Percentiles rank a stretch among this genome's conserved stretches.
These are phyloP conservation scores for Colletotrichum magnum DNA, from an alignment of 2,329 filamentous ascomycete species.

Conservation along the genomic window DNA sequence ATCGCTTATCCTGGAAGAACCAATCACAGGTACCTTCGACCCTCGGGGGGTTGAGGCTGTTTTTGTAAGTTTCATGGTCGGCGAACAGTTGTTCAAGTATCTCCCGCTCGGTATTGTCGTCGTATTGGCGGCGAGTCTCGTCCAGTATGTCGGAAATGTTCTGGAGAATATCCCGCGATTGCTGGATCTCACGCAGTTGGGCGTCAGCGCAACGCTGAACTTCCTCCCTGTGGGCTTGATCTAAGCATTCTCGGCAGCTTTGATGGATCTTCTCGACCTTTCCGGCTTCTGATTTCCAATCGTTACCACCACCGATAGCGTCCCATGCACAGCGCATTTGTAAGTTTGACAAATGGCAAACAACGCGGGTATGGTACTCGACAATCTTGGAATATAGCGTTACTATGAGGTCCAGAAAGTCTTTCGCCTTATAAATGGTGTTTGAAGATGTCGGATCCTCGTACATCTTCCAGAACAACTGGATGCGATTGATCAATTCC, in stretches of 20 bases:
- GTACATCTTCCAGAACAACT: background rate
- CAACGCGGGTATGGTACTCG: background rate
- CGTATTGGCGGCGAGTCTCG: background rate
- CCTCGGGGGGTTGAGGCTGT: conserved; percentile 44
- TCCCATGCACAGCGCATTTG: background rate
- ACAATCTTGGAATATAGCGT: background rate
- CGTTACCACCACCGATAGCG: background rate
- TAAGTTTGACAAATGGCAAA: background rate
- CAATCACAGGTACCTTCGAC: conserved; percentile 52
- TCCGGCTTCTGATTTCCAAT: background rate
- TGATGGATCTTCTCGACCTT: background rate
- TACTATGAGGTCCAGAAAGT: no score
- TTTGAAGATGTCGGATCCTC: background rate
- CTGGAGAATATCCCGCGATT: background rate
- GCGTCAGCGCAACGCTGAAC: no score
- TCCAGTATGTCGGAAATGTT: background rate
- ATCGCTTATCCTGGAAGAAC: conserved; percentile 48
- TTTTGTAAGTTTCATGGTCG: conserved; percentile 44
- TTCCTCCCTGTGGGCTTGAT: no score
- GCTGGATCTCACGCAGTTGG: background rate
- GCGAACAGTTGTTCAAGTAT: background rate
- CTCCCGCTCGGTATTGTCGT: background rate
- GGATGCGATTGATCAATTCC: background rate
- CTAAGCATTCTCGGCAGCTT: no score
- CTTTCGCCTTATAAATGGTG: no score